A percentile compares a stretch with the other conserved stretches of the same genome.
Evolutionary conservation across 1,284 basidiomycete species (phyloP).

Genomic region (Phaffia rhodozyma): DNA sequence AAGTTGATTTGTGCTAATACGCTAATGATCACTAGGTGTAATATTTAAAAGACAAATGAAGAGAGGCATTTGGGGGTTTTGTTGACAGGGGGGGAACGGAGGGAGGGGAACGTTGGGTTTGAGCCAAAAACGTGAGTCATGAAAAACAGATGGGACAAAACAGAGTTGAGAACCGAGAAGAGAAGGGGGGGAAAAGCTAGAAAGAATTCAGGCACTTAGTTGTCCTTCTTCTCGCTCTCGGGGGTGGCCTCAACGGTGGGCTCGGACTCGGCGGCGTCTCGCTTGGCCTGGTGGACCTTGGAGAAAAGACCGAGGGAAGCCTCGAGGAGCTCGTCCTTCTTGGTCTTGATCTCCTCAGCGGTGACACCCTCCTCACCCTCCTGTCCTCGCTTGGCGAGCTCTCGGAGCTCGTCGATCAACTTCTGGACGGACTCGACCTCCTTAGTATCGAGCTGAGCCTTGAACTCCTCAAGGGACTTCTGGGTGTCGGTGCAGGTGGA

Average conservation of each 20-base stretch:
- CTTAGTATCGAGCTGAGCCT: conserved; percentile 80
- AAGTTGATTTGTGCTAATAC: background rate
- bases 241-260: conserved; percentile 7
- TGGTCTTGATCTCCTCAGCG: conserved; percentile 78
- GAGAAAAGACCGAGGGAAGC: conserved; percentile 96
- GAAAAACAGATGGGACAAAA: background rate
- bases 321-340: conserved; percentile 91
- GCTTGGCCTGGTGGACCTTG: conserved; percentile 47
- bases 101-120: too few species aligned
- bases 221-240: conserved; percentile 30
- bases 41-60: background rate
- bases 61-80: background rate
- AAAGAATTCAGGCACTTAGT: conserved; percentile 23
- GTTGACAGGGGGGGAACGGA: too few species aligned
- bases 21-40: background rate
- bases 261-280: background rate
- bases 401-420: conserved; percentile 76
- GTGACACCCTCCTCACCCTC: conserved; percentile 68
- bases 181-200: background rate
- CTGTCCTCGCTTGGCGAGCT: conserved; percentile 81
- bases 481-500: conserved; percentile 90
- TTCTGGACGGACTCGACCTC: conserved; percentile 90
- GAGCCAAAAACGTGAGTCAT: background rate
- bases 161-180: background rate
- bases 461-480: conserved; percentile 96